Base-by-base conservation (phyloP, 192 early-diverging fungal genomes). In the Podila verticillata region DNA sequence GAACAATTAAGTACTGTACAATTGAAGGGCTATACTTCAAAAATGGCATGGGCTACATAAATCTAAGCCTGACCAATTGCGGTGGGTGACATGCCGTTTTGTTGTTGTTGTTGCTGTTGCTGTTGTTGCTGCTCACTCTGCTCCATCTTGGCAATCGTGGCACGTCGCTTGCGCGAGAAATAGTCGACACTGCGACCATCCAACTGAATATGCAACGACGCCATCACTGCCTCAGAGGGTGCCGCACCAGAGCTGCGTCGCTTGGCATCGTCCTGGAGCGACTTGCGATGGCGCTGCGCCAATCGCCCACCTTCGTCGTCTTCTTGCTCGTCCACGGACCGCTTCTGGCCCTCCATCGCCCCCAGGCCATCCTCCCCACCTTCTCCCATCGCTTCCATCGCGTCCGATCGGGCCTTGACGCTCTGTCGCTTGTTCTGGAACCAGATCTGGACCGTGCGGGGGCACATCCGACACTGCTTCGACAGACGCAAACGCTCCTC, bases 401-500 rank as follows among this genome's bases (percentile, higher is more conserved):
- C 75, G 28, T 79, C 75, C 6, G 68, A 59, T 13, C 58, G 70
- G 9, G 75, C 75, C 44, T 79, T 79, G 35, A 79, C 75, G 34
- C 75, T 90, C 74, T 97, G 96, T 28, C 97, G 90, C 71, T 91
- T 92, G 88, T 98, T 98, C 81, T 98, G 97, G 84, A 98, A 98
- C 97, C 97, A 98, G 66, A 98, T 95, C 87, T 98, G 97, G 34
- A 98, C 93, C 0, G 93, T 94, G 58, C 96, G 91, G 31, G 95
- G 95, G 36, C 92, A 91, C 97, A 98, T 97, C 39, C 91, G 89
- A 57, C 96, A 90, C 65, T 93, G 87, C 66, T 89, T 86, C 66
- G 93, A 94, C 0, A 98, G 83, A 36, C 90, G 86, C 70, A 92
- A 81, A 66, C 97, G 89, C 82, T 92, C 84, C 66, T 95, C 91